Conservation (phyloP, 495 filamentous ascomycete species). For the Daldinia childiae region DNA sequence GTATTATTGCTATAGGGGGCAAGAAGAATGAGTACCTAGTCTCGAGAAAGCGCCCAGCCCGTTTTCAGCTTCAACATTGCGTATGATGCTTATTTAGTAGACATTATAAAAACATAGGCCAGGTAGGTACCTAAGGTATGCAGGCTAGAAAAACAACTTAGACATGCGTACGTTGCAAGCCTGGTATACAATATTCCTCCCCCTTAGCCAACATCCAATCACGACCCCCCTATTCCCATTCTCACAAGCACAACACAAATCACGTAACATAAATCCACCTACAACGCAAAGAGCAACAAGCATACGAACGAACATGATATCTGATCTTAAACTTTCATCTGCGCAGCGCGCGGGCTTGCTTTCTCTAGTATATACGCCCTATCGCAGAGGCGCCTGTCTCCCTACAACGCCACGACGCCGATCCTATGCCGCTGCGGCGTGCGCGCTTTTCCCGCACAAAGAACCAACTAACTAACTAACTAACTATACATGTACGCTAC, state of each 20-base stretch:
- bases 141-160: too few relatives aligned
- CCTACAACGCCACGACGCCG: constrained; percentile 36
- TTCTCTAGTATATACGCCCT: constrained; percentile 11
- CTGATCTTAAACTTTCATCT: constrained; percentile 10
- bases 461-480: neutral
- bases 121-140: too few relatives aligned
- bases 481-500: constrained; percentile 24
- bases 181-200: too few relatives aligned
- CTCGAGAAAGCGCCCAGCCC: too few relatives aligned
- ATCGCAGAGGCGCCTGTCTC: constrained; percentile 13
- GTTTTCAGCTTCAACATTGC: too few relatives aligned
- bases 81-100: too few relatives aligned
- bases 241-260: neutral
- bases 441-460: constrained; percentile 10
- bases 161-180: too few relatives aligned
- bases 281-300: neutral
- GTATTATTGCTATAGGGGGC: neutral
- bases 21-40: too few relatives aligned
- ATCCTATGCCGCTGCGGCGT: constrained; percentile 20
- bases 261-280: neutral
- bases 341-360: constrained; percentile 20
- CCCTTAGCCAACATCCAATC: too few relatives aligned
- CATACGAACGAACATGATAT: constrained; percentile 19
- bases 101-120: too few relatives aligned
- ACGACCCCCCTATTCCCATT: neutral